phyloP scores from a whole-genome alignment of 2,329 filamentous ascomycete genomes.

The Aschersonia sp. region DNA sequence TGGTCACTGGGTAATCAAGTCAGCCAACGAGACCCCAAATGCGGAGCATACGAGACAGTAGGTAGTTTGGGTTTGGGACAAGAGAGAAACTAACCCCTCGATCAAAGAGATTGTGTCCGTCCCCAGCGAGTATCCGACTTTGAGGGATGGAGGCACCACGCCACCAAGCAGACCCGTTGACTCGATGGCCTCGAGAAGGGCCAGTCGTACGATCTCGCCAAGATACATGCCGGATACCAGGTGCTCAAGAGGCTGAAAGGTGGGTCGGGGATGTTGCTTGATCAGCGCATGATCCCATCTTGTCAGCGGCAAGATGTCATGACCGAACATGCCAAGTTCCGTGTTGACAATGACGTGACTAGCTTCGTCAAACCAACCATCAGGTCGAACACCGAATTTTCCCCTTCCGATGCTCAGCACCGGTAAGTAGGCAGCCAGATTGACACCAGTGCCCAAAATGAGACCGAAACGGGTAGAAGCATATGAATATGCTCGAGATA shows the following conservation, averaged over 20 bases:
- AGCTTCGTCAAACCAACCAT: conserved; percentile 40
- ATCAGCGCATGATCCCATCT: conserved; percentile 44
- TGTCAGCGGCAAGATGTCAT: conserved; percentile 42
- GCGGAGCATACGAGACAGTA: background rate
- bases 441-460: conserved; percentile 54
- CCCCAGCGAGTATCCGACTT: conserved; percentile 39
- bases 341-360: conserved; percentile 54
- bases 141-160: conserved; percentile 37
- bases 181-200: conserved; percentile 43
- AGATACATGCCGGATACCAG: conserved; percentile 52
- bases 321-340: conserved; percentile 53
- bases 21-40: background rate
- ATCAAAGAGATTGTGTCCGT: conserved; percentile 46
- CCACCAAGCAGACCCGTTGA: conserved; percentile 41
- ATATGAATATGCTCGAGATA: conserved; percentile 48
- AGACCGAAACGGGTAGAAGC: conserved; percentile 46
- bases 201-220: conserved; percentile 47
- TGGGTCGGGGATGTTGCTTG: conserved; percentile 35
- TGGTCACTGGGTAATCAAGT: conserved; percentile 23
- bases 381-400: conserved; percentile 43
- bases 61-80: background rate
- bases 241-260: conserved; percentile 48
- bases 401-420: conserved; percentile 35
- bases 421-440: conserved; percentile 50
- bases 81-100: conserved; percentile 31